Conservation (phyloP, 495 filamentous ascomycete species). For the Bryoglossum gracile region DNA sequence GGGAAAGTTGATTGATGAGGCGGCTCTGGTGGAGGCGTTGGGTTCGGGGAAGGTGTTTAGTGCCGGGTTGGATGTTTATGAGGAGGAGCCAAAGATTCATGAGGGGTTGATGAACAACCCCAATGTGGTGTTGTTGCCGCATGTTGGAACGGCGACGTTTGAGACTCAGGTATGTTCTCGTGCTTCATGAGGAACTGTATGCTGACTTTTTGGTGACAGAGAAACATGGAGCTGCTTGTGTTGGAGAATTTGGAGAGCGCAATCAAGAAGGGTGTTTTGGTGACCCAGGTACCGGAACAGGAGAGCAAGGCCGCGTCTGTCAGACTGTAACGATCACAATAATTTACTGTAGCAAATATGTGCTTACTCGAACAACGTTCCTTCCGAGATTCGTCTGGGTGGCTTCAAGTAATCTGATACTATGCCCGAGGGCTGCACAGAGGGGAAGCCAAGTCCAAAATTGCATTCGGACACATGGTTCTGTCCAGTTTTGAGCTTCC, state of each 20-base stretch:
- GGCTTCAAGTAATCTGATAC: too few relatives aligned
- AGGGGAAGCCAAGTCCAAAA: too few relatives aligned
- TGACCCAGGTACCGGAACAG: slow-evolving; percentile 69
- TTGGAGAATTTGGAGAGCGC: slow-evolving; percentile 60
- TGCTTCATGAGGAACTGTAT: slow-evolving; percentile 27
- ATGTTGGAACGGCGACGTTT: slow-evolving; percentile 60
- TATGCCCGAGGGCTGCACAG: too few relatives aligned
- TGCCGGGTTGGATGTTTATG: slow-evolving; percentile 60
- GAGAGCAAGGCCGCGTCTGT: neutral
- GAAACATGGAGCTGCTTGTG: slow-evolving; percentile 69
- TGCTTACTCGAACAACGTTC: too few relatives aligned
- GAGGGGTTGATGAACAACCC: slow-evolving; percentile 54
- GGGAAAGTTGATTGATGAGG: slow-evolving; percentile 71
- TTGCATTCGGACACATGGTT: too few relatives aligned
- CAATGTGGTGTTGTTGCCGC: slow-evolving; percentile 58
- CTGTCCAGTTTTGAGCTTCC: too few relatives aligned
- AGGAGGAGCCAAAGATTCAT: slow-evolving; percentile 60
- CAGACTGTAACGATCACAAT: too few relatives aligned
- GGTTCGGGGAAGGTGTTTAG: slow-evolving; percentile 51
- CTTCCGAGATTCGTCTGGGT: too few relatives aligned
- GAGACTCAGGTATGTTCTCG: slow-evolving; percentile 52
- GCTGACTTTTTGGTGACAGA: slow-evolving; percentile 30
- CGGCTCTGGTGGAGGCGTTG: slow-evolving; percentile 51
- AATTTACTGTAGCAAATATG: too few relatives aligned
- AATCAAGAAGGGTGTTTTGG: slow-evolving; percentile 54